Base-by-base conservation (phyloP, 176 grass and related monocot genomes). In the Chrysopogon serrulatus region DNA sequence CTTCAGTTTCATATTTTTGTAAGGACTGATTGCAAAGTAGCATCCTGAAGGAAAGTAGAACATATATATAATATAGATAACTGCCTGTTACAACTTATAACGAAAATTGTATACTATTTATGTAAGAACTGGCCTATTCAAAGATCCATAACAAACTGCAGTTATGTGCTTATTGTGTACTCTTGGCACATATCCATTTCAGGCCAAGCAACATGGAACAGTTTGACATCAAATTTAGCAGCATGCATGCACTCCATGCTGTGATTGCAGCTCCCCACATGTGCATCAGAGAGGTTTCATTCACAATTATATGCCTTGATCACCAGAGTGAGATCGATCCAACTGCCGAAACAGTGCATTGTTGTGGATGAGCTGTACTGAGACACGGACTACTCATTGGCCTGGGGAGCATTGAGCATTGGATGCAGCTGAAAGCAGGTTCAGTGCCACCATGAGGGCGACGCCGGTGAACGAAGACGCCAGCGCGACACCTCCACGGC, bases 381-480 rank as follows among this genome's bases (percentile, higher is more conserved):
- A 75, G 77, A 75, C 24, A 81, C 28, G 53, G 79, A 71, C 79
- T 81, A 41, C 28, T 82, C 45, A 81, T 26, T 79, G 64, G 44
- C 61, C 23, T 23, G 65, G 76, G 73, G 78, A 76, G 77, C 26
- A 28, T 45, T 62, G 27, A 76, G 80, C 35, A n/a, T 35, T 67
- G 39, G 87, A 37, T 44, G 80, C 74, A 35, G 74, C 45, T 7
- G 87, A 86, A 17, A 93, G 31, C 21, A 91, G 61, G 40, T 83
- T 92, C 54, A 99, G 82, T 62, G 84, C 26, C 31, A 92, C 56
- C 65, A 90, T 73, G 68, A 96, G 79, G 14, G 73, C 62, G 5
- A 89, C 87, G 19, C 97, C 88, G 37, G 82, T 12, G 63, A 96
- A 90, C 11, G 93, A 92, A 0, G 83, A 79, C 14, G 78, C 83